Base-by-base conservation (phyloP, 768 basidiomycete species). In the Auricularia sp. region DNA sequence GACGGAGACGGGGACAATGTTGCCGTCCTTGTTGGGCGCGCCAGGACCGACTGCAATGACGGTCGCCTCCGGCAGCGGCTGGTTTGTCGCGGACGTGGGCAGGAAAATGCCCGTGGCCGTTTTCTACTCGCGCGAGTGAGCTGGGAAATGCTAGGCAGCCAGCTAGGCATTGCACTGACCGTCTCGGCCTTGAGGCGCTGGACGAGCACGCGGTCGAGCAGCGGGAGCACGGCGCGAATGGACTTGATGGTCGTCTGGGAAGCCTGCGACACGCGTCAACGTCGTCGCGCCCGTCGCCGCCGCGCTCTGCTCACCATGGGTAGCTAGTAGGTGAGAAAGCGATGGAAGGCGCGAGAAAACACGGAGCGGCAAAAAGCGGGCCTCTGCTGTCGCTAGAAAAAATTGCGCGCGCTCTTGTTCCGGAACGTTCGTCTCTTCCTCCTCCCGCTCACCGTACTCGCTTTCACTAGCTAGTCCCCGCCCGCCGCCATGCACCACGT, bases 141-240 rank as follows among this genome's bases (percentile, higher is more conserved):
- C 33, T 34, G 64, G 5, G 18, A 21, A 58, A 51, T 7, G 12
- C 16, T 44, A 42, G n/a, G n/a, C n/a, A n/a, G n/a, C n/a, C n/a
- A n/a, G 53, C 18, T 29, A 29, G 18, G 29, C 7, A 47, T 18
- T 62, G 18, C 4, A 80, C 90, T 66, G 71, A 98, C 95, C 7
- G 93, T 91, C 69, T 96, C 94, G 36, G 92, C 81, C 81, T 98
- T 98, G 87, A 96, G 96, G 64, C 95, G 85, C 79, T 98, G 96
- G 66, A 98, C 94, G 68, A 98, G 83, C 67, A 98, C 91, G 68
- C 96, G 91, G 87, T 98, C 96, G 64, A 98, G 80, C 61, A 98
- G 85, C 66, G 96, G 96, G 68, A 91, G 78, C 69, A 98, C 74
- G 65, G 94, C 81, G 80, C 84, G 91, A 84, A 98, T 98, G 68